A percentile compares a stretch with the other conserved stretches of the same genome.
These are phyloP conservation scores for Endotrypanum monterogeii DNA, from an alignment of 208 protist species.

Conservation along the genomic window DNA sequence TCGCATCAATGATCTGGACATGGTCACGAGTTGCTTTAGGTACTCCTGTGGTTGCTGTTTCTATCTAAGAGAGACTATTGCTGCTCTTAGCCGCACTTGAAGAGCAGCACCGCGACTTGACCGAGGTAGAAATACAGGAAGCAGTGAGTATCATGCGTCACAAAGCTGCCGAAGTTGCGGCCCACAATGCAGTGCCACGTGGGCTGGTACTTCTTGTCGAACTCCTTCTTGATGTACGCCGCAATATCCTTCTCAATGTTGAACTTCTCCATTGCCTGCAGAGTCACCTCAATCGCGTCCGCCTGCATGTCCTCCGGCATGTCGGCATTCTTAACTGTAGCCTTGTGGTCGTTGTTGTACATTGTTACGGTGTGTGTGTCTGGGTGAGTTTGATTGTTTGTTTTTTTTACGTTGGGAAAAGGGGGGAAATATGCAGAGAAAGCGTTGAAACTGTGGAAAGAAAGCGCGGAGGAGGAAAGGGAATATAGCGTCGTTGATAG, in stretches of 20 bases:
- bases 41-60: not conserved
- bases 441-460: not conserved
- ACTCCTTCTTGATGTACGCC: slow-evolving; percentile 99
- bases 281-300: slow-evolving; percentile 98
- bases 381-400: too few relatives aligned
- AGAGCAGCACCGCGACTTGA: slow-evolving; percentile 99
- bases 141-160: slow-evolving; percentile 99
- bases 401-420: too few relatives aligned
- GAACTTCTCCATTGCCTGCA: slow-evolving; percentile 98
- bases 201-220: slow-evolving; percentile 99
- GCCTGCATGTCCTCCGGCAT: slow-evolving; percentile 97
- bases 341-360: slow-evolving; percentile 82
- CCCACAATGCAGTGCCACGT: slow-evolving; percentile 99
- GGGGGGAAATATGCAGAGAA: not conserved
- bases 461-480: not conserved
- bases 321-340: slow-evolving; percentile 95
- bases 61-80: not conserved
- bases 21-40: not conserved
- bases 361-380: slow-evolving; percentile 10
- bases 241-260: slow-evolving; percentile 99
- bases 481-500: not conserved
- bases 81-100: slow-evolving; percentile 82
- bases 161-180: slow-evolving; percentile 99
- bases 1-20: not conserved
- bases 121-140: slow-evolving; percentile 99